phyloP scores from a whole-genome alignment of 257 asterid species.

The Voacanga thouarsii region DNA sequence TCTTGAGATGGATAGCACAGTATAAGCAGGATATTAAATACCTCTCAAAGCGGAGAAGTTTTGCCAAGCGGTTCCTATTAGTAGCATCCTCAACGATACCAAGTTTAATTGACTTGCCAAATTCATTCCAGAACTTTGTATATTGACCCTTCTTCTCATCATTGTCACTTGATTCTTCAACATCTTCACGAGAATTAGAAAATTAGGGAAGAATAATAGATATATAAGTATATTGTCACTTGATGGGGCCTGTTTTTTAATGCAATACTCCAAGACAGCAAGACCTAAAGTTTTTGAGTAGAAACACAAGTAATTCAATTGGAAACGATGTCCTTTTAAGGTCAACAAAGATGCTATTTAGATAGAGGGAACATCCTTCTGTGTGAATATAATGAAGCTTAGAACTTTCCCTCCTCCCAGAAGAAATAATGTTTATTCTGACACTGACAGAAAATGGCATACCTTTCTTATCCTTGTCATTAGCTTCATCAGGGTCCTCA shows the following conservation, averaged over 20 bases:
- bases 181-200: slow-evolving; percentile 38
- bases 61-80: slow-evolving; percentile 83
- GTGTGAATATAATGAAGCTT: neutral
- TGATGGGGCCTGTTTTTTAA: neutral
- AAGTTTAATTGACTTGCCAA: slow-evolving; percentile 90
- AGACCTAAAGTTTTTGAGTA: neutral
- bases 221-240: no score
- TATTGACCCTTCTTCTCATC: slow-evolving; percentile 89
- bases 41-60: slow-evolving; percentile 89
- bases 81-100: slow-evolving; percentile 91
- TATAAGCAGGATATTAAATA: slow-evolving; percentile 23
- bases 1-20: neutral
- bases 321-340: neutral
- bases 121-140: slow-evolving; percentile 85
- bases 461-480: slow-evolving; percentile 70
- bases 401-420: neutral
- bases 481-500: slow-evolving; percentile 90
- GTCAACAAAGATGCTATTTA: neutral
- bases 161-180: slow-evolving; percentile 66
- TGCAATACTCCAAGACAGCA: neutral
- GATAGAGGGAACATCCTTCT: no score
- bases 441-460: neutral
- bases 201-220: neutral
- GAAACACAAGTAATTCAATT: neutral
- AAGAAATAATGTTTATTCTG: neutral